These are phyloP conservation scores for Pestalotiopsis sp. DNA, from an alignment of 2,329 filamentous ascomycete species.

Conservation along the genomic window DNA sequence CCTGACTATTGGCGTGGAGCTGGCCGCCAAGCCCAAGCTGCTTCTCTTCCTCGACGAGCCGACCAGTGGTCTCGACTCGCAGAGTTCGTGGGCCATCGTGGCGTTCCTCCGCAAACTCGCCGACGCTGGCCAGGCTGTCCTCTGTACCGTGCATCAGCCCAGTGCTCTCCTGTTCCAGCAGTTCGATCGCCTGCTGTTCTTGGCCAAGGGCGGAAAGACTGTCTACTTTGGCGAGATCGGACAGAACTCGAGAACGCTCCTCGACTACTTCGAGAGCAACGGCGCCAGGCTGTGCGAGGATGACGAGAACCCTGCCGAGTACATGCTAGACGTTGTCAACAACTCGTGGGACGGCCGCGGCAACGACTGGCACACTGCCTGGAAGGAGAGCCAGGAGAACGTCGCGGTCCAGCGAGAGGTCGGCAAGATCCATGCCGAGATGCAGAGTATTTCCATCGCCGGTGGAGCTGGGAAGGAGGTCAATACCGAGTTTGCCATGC, in stretches of 20 bases:
- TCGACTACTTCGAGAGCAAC: constrained; percentile 59
- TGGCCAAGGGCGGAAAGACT: constrained; percentile 53
- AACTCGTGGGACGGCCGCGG: constrained; percentile 47
- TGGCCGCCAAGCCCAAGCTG: constrained; percentile 70
- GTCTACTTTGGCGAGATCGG: constrained; percentile 61
- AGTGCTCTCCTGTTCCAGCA: constrained; percentile 39
- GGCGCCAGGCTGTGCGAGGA: constrained; percentile 51
- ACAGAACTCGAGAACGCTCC: constrained; percentile 44
- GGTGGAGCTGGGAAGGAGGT: constrained; percentile 19
- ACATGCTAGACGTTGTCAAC: constrained; percentile 50
- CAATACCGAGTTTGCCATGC: constrained; percentile 74
- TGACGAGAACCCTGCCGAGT: constrained; percentile 64
- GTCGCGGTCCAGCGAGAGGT: constrained; percentile 16
- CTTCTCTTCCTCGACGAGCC: constrained; percentile 76
- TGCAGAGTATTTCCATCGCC: neutral
- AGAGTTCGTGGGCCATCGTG: constrained; percentile 72
- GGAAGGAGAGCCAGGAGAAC: constrained; percentile 54
- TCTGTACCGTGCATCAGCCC: constrained; percentile 46
- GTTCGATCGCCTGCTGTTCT: constrained; percentile 53
- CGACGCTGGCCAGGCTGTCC: constrained; percentile 38
- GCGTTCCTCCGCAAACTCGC: constrained; percentile 66
- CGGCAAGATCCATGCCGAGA: constrained; percentile 8
- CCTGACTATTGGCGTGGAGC: constrained; percentile 72
- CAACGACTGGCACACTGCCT: constrained; percentile 33
- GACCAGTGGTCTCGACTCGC: constrained; percentile 71